phyloP scores from a whole-genome alignment of 768 basidiomycete genomes.

The Suillus decipiens region DNA sequence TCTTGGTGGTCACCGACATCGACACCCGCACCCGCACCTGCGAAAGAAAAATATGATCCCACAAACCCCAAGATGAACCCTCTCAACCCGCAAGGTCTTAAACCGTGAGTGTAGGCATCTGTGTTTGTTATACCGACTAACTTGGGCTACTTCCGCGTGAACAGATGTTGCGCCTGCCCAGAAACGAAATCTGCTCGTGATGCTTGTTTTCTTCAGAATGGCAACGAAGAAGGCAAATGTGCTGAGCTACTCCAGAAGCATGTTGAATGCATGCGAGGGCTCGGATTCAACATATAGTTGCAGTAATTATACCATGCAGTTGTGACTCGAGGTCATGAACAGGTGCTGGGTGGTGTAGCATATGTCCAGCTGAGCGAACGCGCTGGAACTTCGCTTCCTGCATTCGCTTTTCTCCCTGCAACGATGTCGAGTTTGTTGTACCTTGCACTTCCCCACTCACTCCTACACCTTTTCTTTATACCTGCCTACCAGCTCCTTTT shows the following conservation, averaged over 20 bases:
- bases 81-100: constrained; percentile 90
- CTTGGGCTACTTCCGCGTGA: background rate
- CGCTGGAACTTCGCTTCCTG: no score
- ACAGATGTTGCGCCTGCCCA: constrained; percentile 94
- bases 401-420: no score
- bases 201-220: constrained; percentile 82
- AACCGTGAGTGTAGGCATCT: constrained; percentile 65
- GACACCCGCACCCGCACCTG: constrained; percentile 38
- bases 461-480: no score
- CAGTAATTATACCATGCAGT: background rate
- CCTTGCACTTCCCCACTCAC: no score
- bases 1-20: constrained; percentile 55
- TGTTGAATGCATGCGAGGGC: constrained; percentile 87
- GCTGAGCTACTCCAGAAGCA: constrained; percentile 77
- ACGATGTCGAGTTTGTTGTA: no score
- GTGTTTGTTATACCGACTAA: background rate
- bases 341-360: no score
- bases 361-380: no score
- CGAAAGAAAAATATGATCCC: constrained; percentile 58
- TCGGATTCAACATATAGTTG: constrained; percentile 81
- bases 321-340: no score
- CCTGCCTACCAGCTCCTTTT: no score
- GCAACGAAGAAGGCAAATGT: constrained; percentile 77
- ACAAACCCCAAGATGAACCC: constrained; percentile 83
- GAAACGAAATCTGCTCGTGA: constrained; percentile 91